Base-by-base conservation (phyloP, 2,329 filamentous ascomycete genomes). In the Xylaria sp. region DNA sequence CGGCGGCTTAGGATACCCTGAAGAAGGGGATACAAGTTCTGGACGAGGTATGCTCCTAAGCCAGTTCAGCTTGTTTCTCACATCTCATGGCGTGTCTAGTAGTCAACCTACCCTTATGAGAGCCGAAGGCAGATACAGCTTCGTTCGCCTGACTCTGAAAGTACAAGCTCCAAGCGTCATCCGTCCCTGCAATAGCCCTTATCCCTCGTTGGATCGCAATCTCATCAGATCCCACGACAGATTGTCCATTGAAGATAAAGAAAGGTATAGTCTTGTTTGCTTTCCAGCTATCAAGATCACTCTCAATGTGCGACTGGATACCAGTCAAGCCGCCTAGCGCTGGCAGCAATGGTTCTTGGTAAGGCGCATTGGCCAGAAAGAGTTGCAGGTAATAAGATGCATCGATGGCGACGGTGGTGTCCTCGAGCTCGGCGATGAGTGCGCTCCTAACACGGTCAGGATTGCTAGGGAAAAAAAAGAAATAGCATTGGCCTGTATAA, bases 171-270 rank as follows among this genome's bases (percentile, higher is more conserved):
- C 96, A 99, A 3, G 95, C 96, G 65, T 90, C 83, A 71, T 92
- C 87, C 58, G 93, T 93, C 71, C 90, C 89, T 68, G 86, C 80
- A 69, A 90, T 89, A 71, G 93, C 91, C 33, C 85, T 84, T 55
- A 86, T 86, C 29, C 87, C 88, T 51, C 87, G 87, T 71, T 89
- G 86, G 61, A 91, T 84, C 27, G 89, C 83, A 66, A 90, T 84
- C 53, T 92, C 89, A 74, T 94, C 90, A 75, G 92, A 91, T 64
- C 91, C 92, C 44, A 89, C 89, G 67, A 94, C 86, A 44, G 93
- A 89, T 74, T 97, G 87, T 39, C 96, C 96, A 78, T 95, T 92
- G 80, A 99, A 99, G 58, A 99, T 86, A 78, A 99, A 98, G 69
- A 96, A 83, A 1, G 92, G 92, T n/a, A 84, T 88, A 59, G 97